Percentiles rank a stretch among this genome's conserved stretches.
phyloP scores from a whole-genome alignment of 768 basidiomycete genomes.

The Leccinum imitatum region DNA sequence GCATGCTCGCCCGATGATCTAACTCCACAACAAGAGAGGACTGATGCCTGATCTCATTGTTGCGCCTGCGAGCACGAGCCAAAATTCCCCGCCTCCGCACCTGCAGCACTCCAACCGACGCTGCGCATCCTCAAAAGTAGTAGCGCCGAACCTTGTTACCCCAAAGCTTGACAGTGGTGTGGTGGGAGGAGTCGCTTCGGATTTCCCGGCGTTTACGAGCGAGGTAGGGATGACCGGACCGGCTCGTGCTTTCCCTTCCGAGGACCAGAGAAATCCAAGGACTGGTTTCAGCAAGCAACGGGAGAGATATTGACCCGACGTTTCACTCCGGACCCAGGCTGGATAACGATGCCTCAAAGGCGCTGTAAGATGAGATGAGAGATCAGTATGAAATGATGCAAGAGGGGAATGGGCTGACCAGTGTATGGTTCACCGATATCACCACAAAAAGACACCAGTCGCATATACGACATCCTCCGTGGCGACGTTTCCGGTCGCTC shows the following conservation, averaged over 20 bases:
- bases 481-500: too few species aligned
- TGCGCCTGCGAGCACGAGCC: conserved; percentile 36
- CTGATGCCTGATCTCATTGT: conserved; percentile 42
- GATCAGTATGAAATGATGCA: too few species aligned
- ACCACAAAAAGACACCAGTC: too few species aligned
- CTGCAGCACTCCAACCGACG: conserved; percentile 57
- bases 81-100: conserved; percentile 45
- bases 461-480: too few species aligned
- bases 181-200: too few species aligned
- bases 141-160: too few species aligned
- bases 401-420: too few species aligned
- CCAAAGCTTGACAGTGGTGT: too few species aligned
- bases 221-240: conserved; percentile 22
- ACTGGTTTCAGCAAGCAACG: conserved; percentile 69
- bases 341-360: neutral
- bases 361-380: neutral
- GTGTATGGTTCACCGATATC: too few species aligned
- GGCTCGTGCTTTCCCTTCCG: conserved; percentile 67
- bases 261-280: conserved; percentile 77
- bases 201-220: too few species aligned
- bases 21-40: conserved; percentile 44
- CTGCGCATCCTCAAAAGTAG: conserved; percentile 71
- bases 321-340: neutral
- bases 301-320: conserved; percentile 44
- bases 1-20: neutral